phyloP scores from a whole-genome alignment of 495 filamentous ascomycete genomes.

The Haplographium delicatum region DNA sequence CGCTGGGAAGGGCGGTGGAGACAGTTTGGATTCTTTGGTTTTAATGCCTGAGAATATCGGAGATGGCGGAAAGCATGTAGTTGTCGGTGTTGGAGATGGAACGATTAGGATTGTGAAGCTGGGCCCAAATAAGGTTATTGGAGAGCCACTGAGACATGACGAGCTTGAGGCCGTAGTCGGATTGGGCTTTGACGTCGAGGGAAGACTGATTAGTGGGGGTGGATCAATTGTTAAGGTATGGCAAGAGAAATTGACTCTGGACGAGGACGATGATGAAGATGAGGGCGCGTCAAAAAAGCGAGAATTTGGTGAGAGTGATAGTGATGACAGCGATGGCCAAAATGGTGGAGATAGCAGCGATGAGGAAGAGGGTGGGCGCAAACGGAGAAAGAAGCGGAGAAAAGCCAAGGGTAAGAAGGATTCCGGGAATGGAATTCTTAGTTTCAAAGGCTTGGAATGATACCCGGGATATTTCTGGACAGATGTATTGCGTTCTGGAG shows the following conservation, averaged over 20 bases:
- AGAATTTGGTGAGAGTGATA: conserved; percentile 1
- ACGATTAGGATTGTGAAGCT: conserved; percentile 39
- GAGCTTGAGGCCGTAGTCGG: conserved; percentile 77
- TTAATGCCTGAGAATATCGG: conserved; percentile 60
- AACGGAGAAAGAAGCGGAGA: conserved; percentile 48
- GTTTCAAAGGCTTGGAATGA: conserved; percentile 57
- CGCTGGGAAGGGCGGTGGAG: conserved; percentile 47
- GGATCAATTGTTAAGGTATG: conserved; percentile 82
- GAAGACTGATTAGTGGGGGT: conserved; percentile 81
- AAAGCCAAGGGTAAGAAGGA: conserved; percentile 52
- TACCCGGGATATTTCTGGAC: too few relatives aligned
- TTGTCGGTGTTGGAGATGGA: conserved; percentile 73
- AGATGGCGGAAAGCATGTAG: conserved; percentile 62
- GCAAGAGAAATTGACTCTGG: conserved; percentile 49
- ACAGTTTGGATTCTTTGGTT: conserved; percentile 67
- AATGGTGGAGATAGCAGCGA: conserved; percentile 30
- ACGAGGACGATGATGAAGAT: conserved; percentile 32
- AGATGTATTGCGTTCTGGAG: too few relatives aligned
- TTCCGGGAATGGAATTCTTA: conserved; percentile 53
- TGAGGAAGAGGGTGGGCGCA: conserved; percentile 14
- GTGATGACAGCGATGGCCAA: conserved; percentile 14
- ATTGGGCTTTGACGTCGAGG: conserved; percentile 74
- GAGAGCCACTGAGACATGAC: conserved; percentile 62
- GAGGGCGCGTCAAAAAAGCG: conserved; percentile 29
- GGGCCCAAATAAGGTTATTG: conserved; percentile 53